A percentile compares a stretch with the other conserved stretches of the same genome.
phyloP scores from a whole-genome alignment of 371 early-diverging fungal genomes.

The Lichtheimia ornata region DNA sequence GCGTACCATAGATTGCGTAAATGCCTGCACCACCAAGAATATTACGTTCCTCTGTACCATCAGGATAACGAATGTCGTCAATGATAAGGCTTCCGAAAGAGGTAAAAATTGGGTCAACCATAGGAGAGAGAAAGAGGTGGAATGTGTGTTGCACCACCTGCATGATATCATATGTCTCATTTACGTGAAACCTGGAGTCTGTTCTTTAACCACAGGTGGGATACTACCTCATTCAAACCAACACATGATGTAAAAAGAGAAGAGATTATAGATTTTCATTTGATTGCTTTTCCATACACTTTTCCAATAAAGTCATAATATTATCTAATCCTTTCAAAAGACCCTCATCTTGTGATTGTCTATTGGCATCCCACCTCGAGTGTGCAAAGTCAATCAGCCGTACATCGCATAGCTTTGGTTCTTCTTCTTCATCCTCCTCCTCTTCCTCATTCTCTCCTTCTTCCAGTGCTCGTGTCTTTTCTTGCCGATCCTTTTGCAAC shows the following conservation, averaged over 20 bases:
- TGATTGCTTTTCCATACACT: constrained; percentile 22
- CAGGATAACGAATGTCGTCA: constrained; percentile 43
- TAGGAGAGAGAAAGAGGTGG: too few species aligned
- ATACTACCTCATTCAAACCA: too few species aligned
- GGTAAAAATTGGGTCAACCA: not conserved
- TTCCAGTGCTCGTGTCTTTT: constrained; percentile 20
- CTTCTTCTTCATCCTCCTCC: constrained; percentile 50
- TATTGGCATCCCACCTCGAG: constrained; percentile 54
- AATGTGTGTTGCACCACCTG: too few species aligned
- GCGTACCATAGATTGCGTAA: constrained; percentile 50
- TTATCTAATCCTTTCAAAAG: constrained; percentile 37
- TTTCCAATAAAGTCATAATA: constrained; percentile 22
- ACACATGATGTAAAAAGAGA: too few species aligned
- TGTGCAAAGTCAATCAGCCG: constrained; percentile 82
- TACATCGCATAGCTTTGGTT: constrained; percentile 57
- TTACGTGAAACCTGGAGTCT: too few species aligned
- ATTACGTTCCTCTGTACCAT: constrained; percentile 31
- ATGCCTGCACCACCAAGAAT: constrained; percentile 52
- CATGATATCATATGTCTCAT: too few species aligned
- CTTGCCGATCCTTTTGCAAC: constrained; percentile 40
- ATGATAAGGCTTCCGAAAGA: constrained; percentile 51
- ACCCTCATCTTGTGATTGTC: constrained; percentile 34
- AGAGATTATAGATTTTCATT: constrained; percentile 22
- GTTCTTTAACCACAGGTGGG: too few species aligned
- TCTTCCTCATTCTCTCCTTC: constrained; percentile 27